Percentiles rank a stretch among this genome's conserved stretches.
Conservation (phyloP, 495 filamentous ascomycete species). For the Lasiosphaeria hispida region DNA sequence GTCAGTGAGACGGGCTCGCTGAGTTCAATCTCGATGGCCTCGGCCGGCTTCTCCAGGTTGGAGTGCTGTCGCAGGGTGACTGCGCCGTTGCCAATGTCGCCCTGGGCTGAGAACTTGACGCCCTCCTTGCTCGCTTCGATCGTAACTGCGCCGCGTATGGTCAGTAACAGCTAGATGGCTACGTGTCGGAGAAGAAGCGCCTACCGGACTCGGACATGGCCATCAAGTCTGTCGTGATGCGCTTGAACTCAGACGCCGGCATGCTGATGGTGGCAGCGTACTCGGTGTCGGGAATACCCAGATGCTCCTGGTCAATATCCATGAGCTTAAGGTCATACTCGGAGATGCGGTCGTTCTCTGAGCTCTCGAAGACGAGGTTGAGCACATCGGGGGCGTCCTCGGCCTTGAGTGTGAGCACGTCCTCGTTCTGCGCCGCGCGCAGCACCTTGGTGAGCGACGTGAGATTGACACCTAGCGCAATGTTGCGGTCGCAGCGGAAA, state of each 20-base stretch:
- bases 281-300: constrained; percentile 97
- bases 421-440: constrained; percentile 88
- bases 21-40: constrained; percentile 84
- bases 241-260: constrained; percentile 88
- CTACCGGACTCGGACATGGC: constrained; percentile 91
- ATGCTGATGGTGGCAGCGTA: constrained; percentile 89
- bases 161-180: constrained; percentile 2
- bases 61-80: constrained; percentile 87
- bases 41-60: constrained; percentile 85
- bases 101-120: constrained; percentile 89
- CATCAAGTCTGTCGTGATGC: constrained; percentile 89
- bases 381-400: constrained; percentile 94
- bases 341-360: constrained; percentile 81
- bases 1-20: constrained; percentile 91
- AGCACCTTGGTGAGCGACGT: constrained; percentile 96
- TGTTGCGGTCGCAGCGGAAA: constrained; percentile 98
- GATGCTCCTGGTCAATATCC: constrained; percentile 99
- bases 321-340: constrained; percentile 99
- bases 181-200: constrained; percentile 13
- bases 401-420: constrained; percentile 94
- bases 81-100: constrained; percentile 93
- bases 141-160: constrained; percentile 56
- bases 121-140: constrained; percentile 98
- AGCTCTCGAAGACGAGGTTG: constrained; percentile 93
- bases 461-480: constrained; percentile 96